Evolutionary conservation across 1,139 yeast genomes (phyloP), one percentile per base, ranked within the genome.

Genomic region (Groenewaldozyma sp.): DNA sequence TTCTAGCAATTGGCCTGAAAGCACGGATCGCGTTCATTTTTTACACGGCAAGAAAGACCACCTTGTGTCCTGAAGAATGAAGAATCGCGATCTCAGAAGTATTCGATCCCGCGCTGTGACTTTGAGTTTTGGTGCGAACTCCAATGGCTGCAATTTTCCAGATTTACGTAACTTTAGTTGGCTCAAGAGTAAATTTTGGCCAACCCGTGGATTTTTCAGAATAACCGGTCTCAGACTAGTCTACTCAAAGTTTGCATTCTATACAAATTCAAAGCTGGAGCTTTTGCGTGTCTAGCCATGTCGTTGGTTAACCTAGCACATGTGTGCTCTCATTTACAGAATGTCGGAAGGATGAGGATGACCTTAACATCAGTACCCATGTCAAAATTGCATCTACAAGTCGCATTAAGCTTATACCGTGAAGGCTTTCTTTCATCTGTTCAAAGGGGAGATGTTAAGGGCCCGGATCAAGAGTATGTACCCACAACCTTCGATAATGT

Each of bases 401-500:
- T 91, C 38, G 84, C 94, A 10, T 68, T 83, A 41, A 91, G 88
- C 31, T 73, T 91, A 37, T 84, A 91, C 65, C 82, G 79, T 50
- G 94, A 88, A 62, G 99, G 99, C 2, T 86, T 88, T 60, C 68
- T 93, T 39, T 74, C 87, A 2, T 74, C 87, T 7, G 73, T 93
- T 39, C 94, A 83, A 58, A 74, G 84, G 52, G 99, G 98, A 3
- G 82, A 93, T n/a, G 68, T 76, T 3, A 61, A 72, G n/a, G 96
- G 96, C 1, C 98, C 98, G 14, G 97, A 93, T 59, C 55, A 54
- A 27, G 63, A 57, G 11, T 81, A 83, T 14, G 77, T 76, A 1
- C 94, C 87, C 28, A 86, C 83, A 22, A 87, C 97, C 0, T 87
- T 81, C 32, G 95, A 84, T 58, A 88, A 91, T 56, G 76, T 91